Percentiles rank a stretch among this genome's conserved stretches.
These are phyloP conservation scores for Ettlia oleoabundans DNA, from an alignment of 139 green algal species.

Conservation along the genomic window DNA sequence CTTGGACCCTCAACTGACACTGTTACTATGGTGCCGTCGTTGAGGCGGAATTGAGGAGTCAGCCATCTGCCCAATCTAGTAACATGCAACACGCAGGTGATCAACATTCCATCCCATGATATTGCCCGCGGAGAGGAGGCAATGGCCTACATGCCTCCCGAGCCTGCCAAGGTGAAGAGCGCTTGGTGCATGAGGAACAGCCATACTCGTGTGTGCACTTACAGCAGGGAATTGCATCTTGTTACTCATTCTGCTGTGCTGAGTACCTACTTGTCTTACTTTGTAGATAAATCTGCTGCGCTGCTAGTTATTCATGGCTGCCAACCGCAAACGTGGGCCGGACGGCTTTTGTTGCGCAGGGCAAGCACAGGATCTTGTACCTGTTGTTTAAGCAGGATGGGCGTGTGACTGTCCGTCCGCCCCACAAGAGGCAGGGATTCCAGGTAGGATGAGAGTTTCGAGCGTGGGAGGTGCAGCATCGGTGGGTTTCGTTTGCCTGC, in stretches of 20 bases:
- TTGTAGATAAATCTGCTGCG: too few species aligned
- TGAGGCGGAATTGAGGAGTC: too few species aligned
- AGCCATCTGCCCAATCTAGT: neutral
- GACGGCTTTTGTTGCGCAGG: too few species aligned
- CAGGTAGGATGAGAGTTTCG: neutral
- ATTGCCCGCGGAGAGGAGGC: slow-evolving; percentile 30
- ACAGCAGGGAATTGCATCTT: neutral
- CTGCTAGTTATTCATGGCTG: too few species aligned
- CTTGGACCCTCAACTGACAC: neutral
- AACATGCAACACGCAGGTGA: neutral
- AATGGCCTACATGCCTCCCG: slow-evolving; percentile 21
- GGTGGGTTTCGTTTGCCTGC: neutral
- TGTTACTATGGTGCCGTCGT: too few species aligned
- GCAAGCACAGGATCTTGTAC: slow-evolving; percentile 32
- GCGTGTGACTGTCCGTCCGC: slow-evolving; percentile 12
- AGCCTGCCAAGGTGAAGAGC: slow-evolving; percentile 20
- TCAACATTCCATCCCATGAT: slow-evolving; percentile 37
- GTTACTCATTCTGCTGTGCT: neutral
- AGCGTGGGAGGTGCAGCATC: neutral
- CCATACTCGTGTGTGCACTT: neutral
- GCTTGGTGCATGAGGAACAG: too few species aligned
- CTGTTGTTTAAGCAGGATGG: slow-evolving; percentile 40
- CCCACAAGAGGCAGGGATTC: slow-evolving; percentile 30
- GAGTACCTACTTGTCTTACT: neutral
- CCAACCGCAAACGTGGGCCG: too few species aligned